Evolutionary conservation across 2,329 filamentous ascomycete genomes (phyloP), one percentile per base, ranked within the genome.

Genomic region (Colletotrichum sp.): DNA sequence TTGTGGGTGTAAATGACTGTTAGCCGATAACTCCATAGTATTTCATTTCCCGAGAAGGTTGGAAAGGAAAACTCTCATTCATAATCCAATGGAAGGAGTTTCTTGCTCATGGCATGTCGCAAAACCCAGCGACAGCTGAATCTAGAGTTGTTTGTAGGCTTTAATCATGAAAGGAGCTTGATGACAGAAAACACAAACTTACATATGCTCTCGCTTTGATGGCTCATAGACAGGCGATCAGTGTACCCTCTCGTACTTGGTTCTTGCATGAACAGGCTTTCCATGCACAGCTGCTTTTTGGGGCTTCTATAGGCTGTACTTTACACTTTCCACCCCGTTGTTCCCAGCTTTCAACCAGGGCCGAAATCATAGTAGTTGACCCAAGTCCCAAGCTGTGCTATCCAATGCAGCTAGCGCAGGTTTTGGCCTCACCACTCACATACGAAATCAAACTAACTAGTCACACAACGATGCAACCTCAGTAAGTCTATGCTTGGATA

Each of bases 21-120:
- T 43, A 43, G 16, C 18, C 39, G 0, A 43, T 43, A 43, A 0
- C 43, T 7, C 43, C 0, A 48, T 0, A n/a, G n/a, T 6, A 4
- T 0, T 0, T 1, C 6, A 48, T 21, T n/a, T 48, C 10, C n/a
- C 3, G 43, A n/a, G n/a, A n/a, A 0, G 0, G 0, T 48, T 10
- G 6, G 4, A 4, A 7, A 12, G 43, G 0, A 1, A 21, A 3
- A 0, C 3, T 48, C n/a, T 1, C 43, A 10, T 52, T 52, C 43
- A 52, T 52, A 21, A 52, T 52, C 10, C 43, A 52, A 52, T 21
- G 43, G 43, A 21, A 52, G 43, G 43, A 52, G 3, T 52, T 21
- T 21, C 10, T 13, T 52, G 43, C 43, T 52, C 43, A 52, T 21
- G n/a, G 43, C 43, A 21, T 48, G 43, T 52, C 43, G 10, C 43